Evolutionary conservation across 768 basidiomycete species (phyloP).

Genomic region (Tephrocybe sp.): DNA sequence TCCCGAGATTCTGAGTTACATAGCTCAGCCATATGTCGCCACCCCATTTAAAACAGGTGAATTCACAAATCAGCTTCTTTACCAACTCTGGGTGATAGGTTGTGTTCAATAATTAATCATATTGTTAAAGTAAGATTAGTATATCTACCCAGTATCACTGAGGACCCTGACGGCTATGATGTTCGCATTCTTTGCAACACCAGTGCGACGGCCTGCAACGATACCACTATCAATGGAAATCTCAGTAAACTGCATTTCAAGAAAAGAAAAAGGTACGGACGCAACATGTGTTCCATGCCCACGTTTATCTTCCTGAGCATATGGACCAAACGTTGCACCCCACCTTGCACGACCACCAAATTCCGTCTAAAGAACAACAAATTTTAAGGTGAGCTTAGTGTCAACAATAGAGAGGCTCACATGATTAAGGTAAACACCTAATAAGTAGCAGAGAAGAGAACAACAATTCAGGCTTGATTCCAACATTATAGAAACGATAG

Average conservation of each 20-base stretch:
- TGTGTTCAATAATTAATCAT: background rate
- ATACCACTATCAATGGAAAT: constrained; percentile 24
- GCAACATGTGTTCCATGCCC: constrained; percentile 42
- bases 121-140: background rate
- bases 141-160: background rate
- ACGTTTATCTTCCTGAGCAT: constrained; percentile 30
- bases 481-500: background rate
- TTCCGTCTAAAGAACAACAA: constrained; percentile 22
- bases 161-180: background rate
- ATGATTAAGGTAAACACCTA: background rate
- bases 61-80: background rate
- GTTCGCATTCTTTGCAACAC: constrained; percentile 28
- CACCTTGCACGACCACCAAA: constrained; percentile 41
- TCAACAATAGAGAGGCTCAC: background rate
- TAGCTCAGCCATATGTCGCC: background rate
- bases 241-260: background rate
- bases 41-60: background rate
- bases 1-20: background rate
- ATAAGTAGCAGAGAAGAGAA: background rate
- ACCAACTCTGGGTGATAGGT: background rate
- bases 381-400: background rate
- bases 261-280: constrained; percentile 16
- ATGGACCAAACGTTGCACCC: constrained; percentile 34
- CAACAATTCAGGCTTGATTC: no score
- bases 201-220: constrained; percentile 31